These are phyloP conservation scores for Cladobotryum mycophilum DNA, from an alignment of 2,329 filamentous ascomycete genomes.

Conservation along the genomic window DNA sequence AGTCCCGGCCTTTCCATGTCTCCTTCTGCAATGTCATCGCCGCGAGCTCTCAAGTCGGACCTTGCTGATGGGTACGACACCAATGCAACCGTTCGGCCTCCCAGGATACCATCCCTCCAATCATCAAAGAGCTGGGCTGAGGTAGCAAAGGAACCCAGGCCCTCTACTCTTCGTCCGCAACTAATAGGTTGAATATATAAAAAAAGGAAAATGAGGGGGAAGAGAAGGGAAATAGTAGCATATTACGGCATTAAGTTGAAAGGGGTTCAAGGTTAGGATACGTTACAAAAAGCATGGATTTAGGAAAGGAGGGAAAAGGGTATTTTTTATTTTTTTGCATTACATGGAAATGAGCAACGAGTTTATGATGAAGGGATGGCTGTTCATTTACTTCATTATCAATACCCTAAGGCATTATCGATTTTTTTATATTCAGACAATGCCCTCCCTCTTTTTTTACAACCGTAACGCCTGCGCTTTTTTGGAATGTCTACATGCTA, in stretches of 20 bases:
- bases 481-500: background rate
- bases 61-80: constrained; percentile 10
- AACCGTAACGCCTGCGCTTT: background rate
- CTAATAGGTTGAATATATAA: background rate
- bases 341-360: background rate
- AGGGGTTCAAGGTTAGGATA: too few species aligned
- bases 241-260: background rate
- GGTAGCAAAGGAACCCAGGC: constrained; percentile 22
- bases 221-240: background rate
- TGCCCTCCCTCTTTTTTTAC: background rate
- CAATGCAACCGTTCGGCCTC: constrained; percentile 16
- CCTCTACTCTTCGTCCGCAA: background rate
- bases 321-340: background rate
- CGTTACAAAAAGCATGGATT: background rate
- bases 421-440: background rate
- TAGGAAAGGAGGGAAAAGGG: background rate
- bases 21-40: constrained; percentile 28
- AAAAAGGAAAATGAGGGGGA: background rate
- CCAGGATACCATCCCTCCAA: constrained; percentile 27
- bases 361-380: background rate
- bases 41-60: constrained; percentile 16
- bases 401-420: background rate
- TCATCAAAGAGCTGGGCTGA: constrained; percentile 36
- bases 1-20: constrained; percentile 22
- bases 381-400: background rate